phyloP scores from a whole-genome alignment of 495 filamentous ascomycete species.

The Amorphotheca resinae region DNA sequence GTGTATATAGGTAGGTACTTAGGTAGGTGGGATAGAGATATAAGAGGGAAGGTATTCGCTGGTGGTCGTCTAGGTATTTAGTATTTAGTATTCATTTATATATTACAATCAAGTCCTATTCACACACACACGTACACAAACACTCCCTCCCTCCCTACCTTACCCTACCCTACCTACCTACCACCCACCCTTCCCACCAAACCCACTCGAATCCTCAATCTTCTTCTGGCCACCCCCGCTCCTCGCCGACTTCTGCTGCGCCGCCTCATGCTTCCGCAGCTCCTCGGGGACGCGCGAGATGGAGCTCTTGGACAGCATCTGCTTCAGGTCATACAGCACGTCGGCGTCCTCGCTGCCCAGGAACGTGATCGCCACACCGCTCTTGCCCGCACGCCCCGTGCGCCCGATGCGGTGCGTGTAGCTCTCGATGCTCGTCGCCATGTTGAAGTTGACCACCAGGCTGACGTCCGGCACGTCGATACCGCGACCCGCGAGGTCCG shows the following conservation, averaged over 20 bases:
- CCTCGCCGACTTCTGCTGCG: slow-evolving; percentile 65
- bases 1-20: too few species aligned
- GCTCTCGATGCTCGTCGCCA: slow-evolving; percentile 85
- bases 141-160: too few species aligned
- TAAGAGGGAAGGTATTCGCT: too few species aligned
- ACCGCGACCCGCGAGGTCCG: slow-evolving; percentile 92
- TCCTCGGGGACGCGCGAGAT: slow-evolving; percentile 91
- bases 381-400: slow-evolving; percentile 96
- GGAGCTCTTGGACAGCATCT: slow-evolving; percentile 87
- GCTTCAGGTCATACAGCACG: slow-evolving; percentile 90
- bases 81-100: too few species aligned
- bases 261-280: slow-evolving; percentile 84
- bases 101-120: too few species aligned
- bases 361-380: slow-evolving; percentile 94
- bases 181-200: slow-evolving; percentile 18
- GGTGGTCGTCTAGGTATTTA: too few species aligned
- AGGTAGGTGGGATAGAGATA: too few species aligned
- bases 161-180: too few species aligned
- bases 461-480: slow-evolving; percentile 94
- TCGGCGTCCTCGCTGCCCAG: slow-evolving; percentile 85
- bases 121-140: too few species aligned
- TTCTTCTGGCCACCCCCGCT: slow-evolving; percentile 43
- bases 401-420: slow-evolving; percentile 98
- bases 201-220: slow-evolving; percentile 38
- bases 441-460: slow-evolving; percentile 97